These are phyloP conservation scores for Vicia faba DNA, from an alignment of 306 rosid genomes.

Conservation along the genomic window DNA sequence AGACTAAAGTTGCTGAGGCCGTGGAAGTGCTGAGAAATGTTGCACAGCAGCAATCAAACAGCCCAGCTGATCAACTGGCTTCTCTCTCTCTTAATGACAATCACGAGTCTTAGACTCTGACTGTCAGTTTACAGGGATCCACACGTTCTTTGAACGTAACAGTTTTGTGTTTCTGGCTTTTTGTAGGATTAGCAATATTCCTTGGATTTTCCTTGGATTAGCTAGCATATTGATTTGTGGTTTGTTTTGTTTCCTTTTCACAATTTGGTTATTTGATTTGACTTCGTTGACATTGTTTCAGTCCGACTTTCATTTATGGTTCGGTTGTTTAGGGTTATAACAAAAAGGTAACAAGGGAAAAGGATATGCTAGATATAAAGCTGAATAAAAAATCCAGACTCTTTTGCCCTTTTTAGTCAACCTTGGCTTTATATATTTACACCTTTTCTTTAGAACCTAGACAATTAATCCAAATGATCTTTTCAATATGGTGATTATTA, in stretches of 20 bases:
- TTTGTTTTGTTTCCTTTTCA: slow-evolving; percentile 4
- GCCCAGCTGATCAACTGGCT: slow-evolving; percentile 58
- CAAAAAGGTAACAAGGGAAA: not conserved
- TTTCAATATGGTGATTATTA: not conserved
- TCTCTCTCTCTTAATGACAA: slow-evolving; percentile 62
- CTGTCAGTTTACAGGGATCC: slow-evolving; percentile 17
- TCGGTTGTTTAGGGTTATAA: not conserved
- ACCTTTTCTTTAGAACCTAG: not conserved
- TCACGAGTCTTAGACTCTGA: slow-evolving; percentile 43
- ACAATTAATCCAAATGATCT: not conserved
- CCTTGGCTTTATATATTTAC: not conserved
- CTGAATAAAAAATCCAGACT: not conserved
- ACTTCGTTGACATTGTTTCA: not conserved
- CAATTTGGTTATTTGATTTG: not conserved
- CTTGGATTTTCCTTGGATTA: slow-evolving; percentile 36
- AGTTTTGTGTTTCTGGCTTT: slow-evolving; percentile 24
- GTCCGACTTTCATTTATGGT: not conserved
- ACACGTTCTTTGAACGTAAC: slow-evolving; percentile 25
- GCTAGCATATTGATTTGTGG: slow-evolving; percentile 25
- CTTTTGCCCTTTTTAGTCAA: not conserved
- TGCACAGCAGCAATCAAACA: slow-evolving; percentile 55
- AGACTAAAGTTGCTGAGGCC: slow-evolving; percentile 75
- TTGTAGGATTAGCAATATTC: slow-evolving; percentile 22
- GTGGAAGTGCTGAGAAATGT: slow-evolving; percentile 74
- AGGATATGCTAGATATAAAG: not conserved